Conservation (phyloP, 176 grass and related monocot species). For the Rhynchospora tenuis region DNA sequence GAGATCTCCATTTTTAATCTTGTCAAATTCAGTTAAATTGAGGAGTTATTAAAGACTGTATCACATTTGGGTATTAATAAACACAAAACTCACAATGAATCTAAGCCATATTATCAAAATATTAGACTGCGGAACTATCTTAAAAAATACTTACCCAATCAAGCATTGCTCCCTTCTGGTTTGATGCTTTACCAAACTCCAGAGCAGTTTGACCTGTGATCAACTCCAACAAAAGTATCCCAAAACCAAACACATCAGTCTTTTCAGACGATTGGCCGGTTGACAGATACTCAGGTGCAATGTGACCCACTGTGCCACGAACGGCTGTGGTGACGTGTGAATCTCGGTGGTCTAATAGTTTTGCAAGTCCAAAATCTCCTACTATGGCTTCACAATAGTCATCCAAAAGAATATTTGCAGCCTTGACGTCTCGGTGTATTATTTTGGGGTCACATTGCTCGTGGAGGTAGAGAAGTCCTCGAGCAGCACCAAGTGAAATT, state of each 20-base stretch:
- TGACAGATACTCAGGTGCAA: slow-evolving; percentile 89
- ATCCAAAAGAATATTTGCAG: slow-evolving; percentile 82
- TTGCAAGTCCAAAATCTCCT: slow-evolving; percentile 87
- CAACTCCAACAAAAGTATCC: slow-evolving; percentile 85
- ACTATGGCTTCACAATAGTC: slow-evolving; percentile 82
- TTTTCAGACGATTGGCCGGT: slow-evolving; percentile 94
- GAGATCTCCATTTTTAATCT: not conserved
- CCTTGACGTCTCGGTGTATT: slow-evolving; percentile 96
- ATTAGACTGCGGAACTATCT: not conserved
- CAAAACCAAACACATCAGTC: slow-evolving; percentile 94
- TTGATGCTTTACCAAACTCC: slow-evolving; percentile 83
- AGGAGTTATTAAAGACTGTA: not conserved
- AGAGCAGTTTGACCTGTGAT: slow-evolving; percentile 76
- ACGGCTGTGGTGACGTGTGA: slow-evolving; percentile 93
- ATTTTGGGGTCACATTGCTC: slow-evolving; percentile 99
- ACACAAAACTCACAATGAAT: not conserved
- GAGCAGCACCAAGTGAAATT: slow-evolving; percentile 78
- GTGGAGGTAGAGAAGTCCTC: slow-evolving; percentile 88
- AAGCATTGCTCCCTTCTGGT: slow-evolving; percentile 95
- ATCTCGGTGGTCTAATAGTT: slow-evolving; percentile 80
- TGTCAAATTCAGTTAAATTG: not conserved
- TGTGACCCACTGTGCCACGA: slow-evolving; percentile 84
- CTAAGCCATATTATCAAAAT: not conserved
- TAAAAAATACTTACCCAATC: slow-evolving; percentile 61
- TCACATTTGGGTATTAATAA: not conserved